phyloP scores from a whole-genome alignment of 441 rosid genomes.

The Rhodomyrtus psidioides region DNA sequence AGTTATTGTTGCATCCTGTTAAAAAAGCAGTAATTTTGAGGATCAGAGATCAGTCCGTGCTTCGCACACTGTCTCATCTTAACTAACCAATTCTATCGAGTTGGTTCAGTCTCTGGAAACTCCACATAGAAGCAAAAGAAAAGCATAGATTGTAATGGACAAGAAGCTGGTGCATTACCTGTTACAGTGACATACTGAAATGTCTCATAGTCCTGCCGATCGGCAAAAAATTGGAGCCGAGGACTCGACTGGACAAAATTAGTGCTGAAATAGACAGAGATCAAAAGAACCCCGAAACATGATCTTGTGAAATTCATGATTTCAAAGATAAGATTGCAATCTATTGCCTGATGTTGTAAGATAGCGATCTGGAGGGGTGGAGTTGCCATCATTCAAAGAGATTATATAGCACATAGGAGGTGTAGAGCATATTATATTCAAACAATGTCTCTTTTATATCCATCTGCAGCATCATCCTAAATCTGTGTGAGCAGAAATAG shows the following conservation, averaged over 20 bases:
- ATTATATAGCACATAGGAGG: background rate
- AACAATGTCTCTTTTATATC: background rate
- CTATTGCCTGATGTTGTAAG: background rate
- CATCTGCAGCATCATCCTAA: background rate
- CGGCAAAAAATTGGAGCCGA: constrained; percentile 9
- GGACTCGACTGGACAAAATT: constrained; percentile 16
- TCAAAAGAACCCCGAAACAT: constrained; percentile 14
- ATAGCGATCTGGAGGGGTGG: constrained; percentile 7
- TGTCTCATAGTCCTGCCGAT: constrained; percentile 13
- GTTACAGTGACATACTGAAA: constrained; percentile 30
- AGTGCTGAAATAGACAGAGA: background rate
- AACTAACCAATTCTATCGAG: background rate
- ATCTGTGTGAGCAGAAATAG: background rate
- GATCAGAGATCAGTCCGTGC: background rate
- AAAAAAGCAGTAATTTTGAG: background rate
- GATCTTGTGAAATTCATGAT: background rate
- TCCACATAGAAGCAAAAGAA: background rate
- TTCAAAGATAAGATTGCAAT: background rate
- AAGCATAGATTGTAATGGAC: background rate
- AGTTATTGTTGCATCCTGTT: constrained; percentile 65
- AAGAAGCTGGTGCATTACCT: constrained; percentile 23
- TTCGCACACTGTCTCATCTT: background rate
- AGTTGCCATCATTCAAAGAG: background rate
- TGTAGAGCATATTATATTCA: background rate
- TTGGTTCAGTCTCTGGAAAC: background rate